These are phyloP conservation scores for Zygoascus bituminiphila DNA, from an alignment of 805 yeast species.

Conservation along the genomic window DNA sequence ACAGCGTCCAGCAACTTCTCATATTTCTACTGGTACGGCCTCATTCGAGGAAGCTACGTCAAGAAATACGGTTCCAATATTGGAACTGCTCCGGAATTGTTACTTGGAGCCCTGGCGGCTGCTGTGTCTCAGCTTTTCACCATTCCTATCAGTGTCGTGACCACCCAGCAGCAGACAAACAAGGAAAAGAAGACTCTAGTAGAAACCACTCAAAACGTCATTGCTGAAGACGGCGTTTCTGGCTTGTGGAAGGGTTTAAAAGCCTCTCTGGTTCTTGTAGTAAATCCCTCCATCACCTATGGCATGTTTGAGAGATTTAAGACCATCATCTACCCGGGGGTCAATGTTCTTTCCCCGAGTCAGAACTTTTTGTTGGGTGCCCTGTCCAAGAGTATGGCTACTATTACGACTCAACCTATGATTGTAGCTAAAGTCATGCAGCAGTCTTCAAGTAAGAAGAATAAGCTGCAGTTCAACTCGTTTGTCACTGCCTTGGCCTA, in stretches of 20 bases:
- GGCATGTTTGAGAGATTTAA: slow-evolving; percentile 69
- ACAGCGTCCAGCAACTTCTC: slow-evolving; percentile 73
- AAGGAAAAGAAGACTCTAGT: slow-evolving; percentile 27
- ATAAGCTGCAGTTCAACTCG: slow-evolving; percentile 35
- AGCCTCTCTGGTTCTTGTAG: slow-evolving; percentile 67
- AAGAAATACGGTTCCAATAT: slow-evolving; percentile 25
- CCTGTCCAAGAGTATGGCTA: slow-evolving; percentile 72
- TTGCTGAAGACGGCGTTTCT: slow-evolving; percentile 52
- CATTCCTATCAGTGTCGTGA: slow-evolving; percentile 69
- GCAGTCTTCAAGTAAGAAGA: slow-evolving; percentile 38
- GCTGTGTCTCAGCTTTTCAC: slow-evolving; percentile 74
- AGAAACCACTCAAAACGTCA: slow-evolving; percentile 41
- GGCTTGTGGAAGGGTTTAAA: slow-evolving; percentile 82
- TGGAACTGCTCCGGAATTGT: slow-evolving; percentile 58
- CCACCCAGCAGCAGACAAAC: slow-evolving; percentile 46
- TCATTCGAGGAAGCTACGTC: slow-evolving; percentile 52
- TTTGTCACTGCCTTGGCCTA: slow-evolving; percentile 58
- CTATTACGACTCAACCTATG: slow-evolving; percentile 73
- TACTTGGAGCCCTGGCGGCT: slow-evolving; percentile 74
- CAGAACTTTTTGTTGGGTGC: slow-evolving; percentile 71
- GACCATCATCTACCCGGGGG: slow-evolving; percentile 37
- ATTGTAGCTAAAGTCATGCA: slow-evolving; percentile 78
- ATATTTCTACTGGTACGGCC: slow-evolving; percentile 81
- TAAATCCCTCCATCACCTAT: slow-evolving; percentile 82
- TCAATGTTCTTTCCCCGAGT: slow-evolving; percentile 42